These are phyloP conservation scores for Solidago caesia DNA, from an alignment of 129 eudicot species.

Conservation along the genomic window DNA sequence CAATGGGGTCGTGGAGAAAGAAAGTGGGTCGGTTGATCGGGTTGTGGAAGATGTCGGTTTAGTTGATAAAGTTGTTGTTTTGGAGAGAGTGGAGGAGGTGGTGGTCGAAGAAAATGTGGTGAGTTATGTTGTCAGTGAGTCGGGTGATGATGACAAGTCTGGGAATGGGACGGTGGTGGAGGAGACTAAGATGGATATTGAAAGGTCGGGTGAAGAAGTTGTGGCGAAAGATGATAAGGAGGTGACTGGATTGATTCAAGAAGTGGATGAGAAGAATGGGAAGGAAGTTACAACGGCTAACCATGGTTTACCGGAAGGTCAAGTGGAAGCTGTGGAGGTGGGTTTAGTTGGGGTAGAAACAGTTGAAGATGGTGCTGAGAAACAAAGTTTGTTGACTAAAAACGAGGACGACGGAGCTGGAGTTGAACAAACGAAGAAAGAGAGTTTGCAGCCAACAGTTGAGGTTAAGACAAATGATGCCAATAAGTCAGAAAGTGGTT, in stretches of 20 bases:
- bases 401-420: constrained; percentile 12
- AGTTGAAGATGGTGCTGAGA: constrained; percentile 18
- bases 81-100: constrained; percentile 25
- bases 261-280: constrained; percentile 19
- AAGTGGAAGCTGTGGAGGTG: constrained; percentile 26
- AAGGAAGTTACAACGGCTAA: constrained; percentile 21
- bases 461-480: constrained; percentile 4
- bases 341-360: constrained; percentile 20
- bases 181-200: background rate
- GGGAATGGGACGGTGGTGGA: background rate
- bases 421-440: constrained; percentile 13
- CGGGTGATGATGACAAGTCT: constrained; percentile 13
- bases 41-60: constrained; percentile 25
- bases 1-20: background rate
- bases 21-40: constrained; percentile 1
- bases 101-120: constrained; percentile 18
- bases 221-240: background rate
- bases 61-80: constrained; percentile 21
- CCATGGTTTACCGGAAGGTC: background rate
- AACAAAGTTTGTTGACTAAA: background rate
- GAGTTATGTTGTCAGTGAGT: background rate
- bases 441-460: constrained; percentile 6
- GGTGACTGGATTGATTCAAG: constrained; percentile 20
- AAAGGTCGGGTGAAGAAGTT: constrained; percentile 1
- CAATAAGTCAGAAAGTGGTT: constrained; percentile 8